Conservation (phyloP, 2,329 filamentous ascomycete genomes). For the Xylaria sp. region DNA sequence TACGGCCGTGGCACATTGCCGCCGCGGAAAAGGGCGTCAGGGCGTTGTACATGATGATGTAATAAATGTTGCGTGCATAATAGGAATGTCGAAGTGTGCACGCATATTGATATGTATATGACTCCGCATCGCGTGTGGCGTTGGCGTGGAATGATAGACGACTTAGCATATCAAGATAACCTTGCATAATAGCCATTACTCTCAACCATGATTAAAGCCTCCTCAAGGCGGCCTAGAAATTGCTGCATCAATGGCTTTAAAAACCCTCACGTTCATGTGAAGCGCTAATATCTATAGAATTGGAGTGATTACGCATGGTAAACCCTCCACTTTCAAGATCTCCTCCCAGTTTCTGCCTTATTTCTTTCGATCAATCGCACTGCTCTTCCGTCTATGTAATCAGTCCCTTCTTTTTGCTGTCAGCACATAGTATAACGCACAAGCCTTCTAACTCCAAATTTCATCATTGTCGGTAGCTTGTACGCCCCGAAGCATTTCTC, state of each 20-base stretch:
- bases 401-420: too few relatives aligned
- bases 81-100: not conserved
- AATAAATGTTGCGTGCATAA: constrained; percentile 34
- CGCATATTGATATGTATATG: constrained; percentile 23
- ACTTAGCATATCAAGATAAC: constrained; percentile 11
- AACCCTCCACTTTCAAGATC: not conserved
- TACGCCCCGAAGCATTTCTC: not conserved
- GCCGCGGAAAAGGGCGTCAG: constrained; percentile 72
- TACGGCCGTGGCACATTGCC: constrained; percentile 80
- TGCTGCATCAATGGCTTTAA: not conserved
- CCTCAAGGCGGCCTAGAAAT: not conserved
- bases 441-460: too few relatives aligned
- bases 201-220: not conserved
- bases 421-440: too few relatives aligned
- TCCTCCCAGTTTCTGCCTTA: not conserved
- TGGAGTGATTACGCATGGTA: not conserved
- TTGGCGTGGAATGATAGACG: constrained; percentile 17
- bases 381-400: constrained; percentile 1
- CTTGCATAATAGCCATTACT: not conserved
- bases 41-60: constrained; percentile 69
- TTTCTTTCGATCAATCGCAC: not conserved
- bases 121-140: constrained; percentile 20
- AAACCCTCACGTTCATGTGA: not conserved
- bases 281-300: not conserved
- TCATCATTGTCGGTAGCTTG: too few relatives aligned